These are phyloP conservation scores for Secale cereale DNA, from an alignment of 176 grass and related monocot species.

Conservation along the genomic window DNA sequence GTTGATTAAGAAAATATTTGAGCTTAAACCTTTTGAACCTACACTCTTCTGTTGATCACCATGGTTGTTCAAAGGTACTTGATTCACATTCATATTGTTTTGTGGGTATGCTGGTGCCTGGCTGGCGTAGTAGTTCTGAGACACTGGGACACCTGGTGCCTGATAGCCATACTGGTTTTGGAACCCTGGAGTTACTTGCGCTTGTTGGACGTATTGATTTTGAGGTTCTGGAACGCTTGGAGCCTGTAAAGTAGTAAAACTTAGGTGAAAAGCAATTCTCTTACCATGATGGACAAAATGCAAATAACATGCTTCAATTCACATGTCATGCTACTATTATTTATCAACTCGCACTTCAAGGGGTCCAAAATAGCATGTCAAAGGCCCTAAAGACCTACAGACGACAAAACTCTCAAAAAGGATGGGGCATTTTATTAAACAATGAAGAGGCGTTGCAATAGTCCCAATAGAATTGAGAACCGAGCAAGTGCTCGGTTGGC, in stretches of 20 bases:
- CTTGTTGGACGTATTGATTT: conserved; percentile 31
- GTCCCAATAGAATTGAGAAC: not conserved
- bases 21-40: conserved; percentile 59
- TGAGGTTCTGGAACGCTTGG: conserved; percentile 37
- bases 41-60: conserved; percentile 53
- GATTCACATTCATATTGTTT: conserved; percentile 30
- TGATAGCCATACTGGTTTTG: conserved; percentile 45
- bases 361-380: not conserved
- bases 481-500: not conserved
- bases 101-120: conserved; percentile 45
- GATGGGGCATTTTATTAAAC: not conserved
- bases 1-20: conserved; percentile 45
- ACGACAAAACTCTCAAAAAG: not conserved
- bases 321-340: not conserved
- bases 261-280: conserved; percentile 16
- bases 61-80: conserved; percentile 41
- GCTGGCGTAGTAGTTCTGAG: conserved; percentile 35
- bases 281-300: conserved; percentile 34
- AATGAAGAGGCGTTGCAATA: not conserved
- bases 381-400: not conserved
- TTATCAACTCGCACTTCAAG: not conserved
- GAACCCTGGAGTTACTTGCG: conserved; percentile 10
- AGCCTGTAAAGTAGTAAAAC: conserved; percentile 24
- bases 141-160: conserved; percentile 17
- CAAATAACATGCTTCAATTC: conserved; percentile 9